A percentile compares a stretch with the other conserved stretches of the same genome.
phyloP scores from a whole-genome alignment of 352 stramenopile genomes.

The Phytophthora sojae region DNA sequence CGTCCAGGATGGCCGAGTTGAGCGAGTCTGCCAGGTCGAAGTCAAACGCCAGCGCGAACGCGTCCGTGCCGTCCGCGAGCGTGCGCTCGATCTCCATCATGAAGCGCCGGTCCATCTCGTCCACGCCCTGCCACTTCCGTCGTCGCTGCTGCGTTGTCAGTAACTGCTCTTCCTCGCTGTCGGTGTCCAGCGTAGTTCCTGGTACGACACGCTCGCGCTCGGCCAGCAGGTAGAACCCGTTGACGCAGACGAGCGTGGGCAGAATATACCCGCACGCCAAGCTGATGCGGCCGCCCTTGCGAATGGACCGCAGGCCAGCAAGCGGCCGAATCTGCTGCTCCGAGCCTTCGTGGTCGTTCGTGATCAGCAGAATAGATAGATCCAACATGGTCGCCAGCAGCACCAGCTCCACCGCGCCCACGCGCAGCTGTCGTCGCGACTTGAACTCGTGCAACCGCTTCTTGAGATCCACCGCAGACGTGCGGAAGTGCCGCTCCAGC shows the following conservation, averaged over 20 bases:
- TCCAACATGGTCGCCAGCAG: slow-evolving; percentile 82
- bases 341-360: slow-evolving; percentile 81
- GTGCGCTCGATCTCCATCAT: slow-evolving; percentile 68
- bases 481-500: slow-evolving; percentile 64
- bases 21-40: slow-evolving; percentile 69
- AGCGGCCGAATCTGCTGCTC: slow-evolving; percentile 72
- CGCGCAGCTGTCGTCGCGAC: slow-evolving; percentile 54
- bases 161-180: slow-evolving; percentile 18
- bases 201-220: slow-evolving; percentile 26
- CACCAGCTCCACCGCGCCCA: slow-evolving; percentile 74
- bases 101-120: slow-evolving; percentile 79
- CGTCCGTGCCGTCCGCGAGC: slow-evolving; percentile 31
- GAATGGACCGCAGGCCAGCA: slow-evolving; percentile 53
- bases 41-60: slow-evolving; percentile 53
- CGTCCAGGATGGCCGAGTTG: slow-evolving; percentile 79
- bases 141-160: slow-evolving; percentile 31
- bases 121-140: slow-evolving; percentile 73
- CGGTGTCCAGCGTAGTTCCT: slow-evolving; percentile 7
- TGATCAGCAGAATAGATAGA: slow-evolving; percentile 75
- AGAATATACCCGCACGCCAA: slow-evolving; percentile 80
- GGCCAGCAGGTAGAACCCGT: slow-evolving; percentile 75
- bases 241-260: slow-evolving; percentile 70
- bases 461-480: slow-evolving; percentile 70
- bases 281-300: slow-evolving; percentile 55
- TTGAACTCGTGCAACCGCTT: slow-evolving; percentile 85